Conservation (phyloP, 2,329 filamentous ascomycete species). For the Venturia effusa region DNA sequence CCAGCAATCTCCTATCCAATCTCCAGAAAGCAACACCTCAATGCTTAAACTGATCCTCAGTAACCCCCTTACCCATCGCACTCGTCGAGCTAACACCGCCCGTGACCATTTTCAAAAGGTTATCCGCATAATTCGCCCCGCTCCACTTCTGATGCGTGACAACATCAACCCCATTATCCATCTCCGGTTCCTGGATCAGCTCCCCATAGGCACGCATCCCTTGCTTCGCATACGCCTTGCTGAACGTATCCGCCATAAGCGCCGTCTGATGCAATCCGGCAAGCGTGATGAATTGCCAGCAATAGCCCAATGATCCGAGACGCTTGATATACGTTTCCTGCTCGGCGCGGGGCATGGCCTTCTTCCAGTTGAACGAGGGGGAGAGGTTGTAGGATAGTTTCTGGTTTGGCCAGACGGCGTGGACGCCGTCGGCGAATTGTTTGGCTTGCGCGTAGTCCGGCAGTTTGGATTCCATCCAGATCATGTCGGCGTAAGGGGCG, state of each 20-base stretch:
- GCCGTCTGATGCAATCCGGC: slow-evolving; percentile 93
- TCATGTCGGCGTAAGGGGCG: slow-evolving; percentile 85
- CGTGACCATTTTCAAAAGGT: slow-evolving; percentile 92
- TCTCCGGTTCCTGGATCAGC: slow-evolving; percentile 95
- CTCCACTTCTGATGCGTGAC: slow-evolving; percentile 99
- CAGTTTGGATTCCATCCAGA: slow-evolving; percentile 75
- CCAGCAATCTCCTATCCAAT: background rate
- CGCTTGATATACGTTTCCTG: slow-evolving; percentile 97
- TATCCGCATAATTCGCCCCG: slow-evolving; percentile 89
- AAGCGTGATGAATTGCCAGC: slow-evolving; percentile 99
- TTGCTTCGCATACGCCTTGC: slow-evolving; percentile 64
- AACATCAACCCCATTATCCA: slow-evolving; percentile 80
- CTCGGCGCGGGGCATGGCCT: slow-evolving; percentile 80
- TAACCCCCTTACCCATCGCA: slow-evolving; percentile 96
- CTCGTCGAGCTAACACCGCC: slow-evolving; percentile 85
- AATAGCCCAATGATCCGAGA: slow-evolving; percentile 80
- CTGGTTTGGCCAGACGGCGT: slow-evolving; percentile 74
- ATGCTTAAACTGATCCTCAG: slow-evolving; percentile 85
- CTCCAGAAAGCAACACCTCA: background rate
- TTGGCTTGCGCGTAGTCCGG: slow-evolving; percentile 15
- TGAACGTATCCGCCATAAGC: slow-evolving; percentile 82
- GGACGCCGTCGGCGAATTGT: slow-evolving; percentile 15
- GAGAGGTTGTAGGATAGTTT: slow-evolving; percentile 98
- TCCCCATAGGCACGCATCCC: slow-evolving; percentile 97
- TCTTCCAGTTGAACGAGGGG: slow-evolving; percentile 99